Evolutionary conservation across 1,284 basidiomycete species (phyloP).

Genomic region (Leccinum ponderosum): DNA sequence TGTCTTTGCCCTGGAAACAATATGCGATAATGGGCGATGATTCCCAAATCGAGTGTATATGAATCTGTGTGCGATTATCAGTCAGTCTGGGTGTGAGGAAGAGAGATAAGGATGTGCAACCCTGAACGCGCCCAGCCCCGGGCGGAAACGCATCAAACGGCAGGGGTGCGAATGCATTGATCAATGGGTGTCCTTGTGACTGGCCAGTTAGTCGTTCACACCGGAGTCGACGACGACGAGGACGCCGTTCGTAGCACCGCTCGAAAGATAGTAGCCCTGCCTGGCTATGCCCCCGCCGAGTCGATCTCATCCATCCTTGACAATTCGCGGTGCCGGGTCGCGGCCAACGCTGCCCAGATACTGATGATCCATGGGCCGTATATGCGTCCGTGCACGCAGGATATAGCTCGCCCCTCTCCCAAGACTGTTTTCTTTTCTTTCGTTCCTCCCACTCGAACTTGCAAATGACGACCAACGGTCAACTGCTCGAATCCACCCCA

Average conservation of each 20-base stretch:
- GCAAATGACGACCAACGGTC: not conserved
- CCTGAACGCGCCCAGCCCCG: not conserved
- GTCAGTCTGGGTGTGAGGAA: not conserved
- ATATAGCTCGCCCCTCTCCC: not conserved
- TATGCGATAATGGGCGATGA: not conserved
- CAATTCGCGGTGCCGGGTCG: not conserved
- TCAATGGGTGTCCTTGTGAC: not conserved
- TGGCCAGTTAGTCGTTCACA: not conserved
- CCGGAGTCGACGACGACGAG: not conserved
- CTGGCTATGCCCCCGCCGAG: not conserved
- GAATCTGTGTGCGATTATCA: not conserved
- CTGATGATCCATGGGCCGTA: not conserved
- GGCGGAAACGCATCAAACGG: not conserved
- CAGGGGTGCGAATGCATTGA: not conserved
- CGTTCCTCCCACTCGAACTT: constrained; percentile 1
- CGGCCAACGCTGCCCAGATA: not conserved
- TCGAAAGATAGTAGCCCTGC: not conserved
- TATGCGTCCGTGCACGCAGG: not conserved
- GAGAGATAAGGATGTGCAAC: not conserved
- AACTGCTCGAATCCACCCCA: constrained; percentile 8
- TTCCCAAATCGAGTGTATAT: not conserved
- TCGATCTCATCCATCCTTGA: not conserved
- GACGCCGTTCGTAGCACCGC: not conserved
- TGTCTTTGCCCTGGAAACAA: not conserved
- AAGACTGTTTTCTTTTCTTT: not conserved